Evolutionary conservation across 371 early-diverging fungal species (phyloP).

Genomic region (Fennellomyces sp.): DNA sequence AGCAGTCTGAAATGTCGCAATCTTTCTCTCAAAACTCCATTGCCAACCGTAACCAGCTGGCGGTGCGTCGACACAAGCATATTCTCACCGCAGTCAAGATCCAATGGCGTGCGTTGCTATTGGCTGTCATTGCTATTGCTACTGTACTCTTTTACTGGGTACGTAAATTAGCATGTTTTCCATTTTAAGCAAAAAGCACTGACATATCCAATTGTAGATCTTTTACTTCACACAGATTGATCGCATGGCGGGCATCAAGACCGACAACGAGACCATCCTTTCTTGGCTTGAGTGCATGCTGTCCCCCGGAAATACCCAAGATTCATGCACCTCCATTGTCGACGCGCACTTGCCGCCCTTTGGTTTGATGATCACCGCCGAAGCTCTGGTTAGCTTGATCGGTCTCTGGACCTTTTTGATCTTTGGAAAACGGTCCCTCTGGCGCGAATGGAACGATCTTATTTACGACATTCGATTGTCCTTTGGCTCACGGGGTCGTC

Average conservation of each 20-base stretch:
- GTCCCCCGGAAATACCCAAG: conserved; percentile 36
- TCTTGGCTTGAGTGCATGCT: conserved; percentile 63
- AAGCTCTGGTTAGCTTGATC: conserved; percentile 55
- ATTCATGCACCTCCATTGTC: conserved; percentile 34
- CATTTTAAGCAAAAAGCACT: background rate
- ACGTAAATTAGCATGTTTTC: background rate
- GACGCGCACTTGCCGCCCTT: conserved; percentile 53
- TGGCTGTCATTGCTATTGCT: conserved; percentile 53
- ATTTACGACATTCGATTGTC: conserved; percentile 46
- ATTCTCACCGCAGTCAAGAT: conserved; percentile 64
- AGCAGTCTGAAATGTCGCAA: conserved; percentile 58
- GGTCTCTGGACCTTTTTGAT: conserved; percentile 61
- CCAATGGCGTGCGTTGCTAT: conserved; percentile 69
- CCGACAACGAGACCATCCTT: conserved; percentile 21
- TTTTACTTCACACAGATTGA: conserved; percentile 62
- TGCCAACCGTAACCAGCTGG: conserved; percentile 37
- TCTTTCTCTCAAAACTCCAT: conserved; percentile 32
- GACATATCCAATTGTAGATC: conserved; percentile 17
- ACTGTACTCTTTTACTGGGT: conserved; percentile 61
- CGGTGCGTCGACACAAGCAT: conserved; percentile 53
- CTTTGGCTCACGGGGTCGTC: conserved; percentile 31
- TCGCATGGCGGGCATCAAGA: conserved; percentile 31
- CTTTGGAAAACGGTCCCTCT: conserved; percentile 60
- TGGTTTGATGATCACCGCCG: conserved; percentile 61
- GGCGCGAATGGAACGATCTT: conserved; percentile 60